These are phyloP conservation scores for Kodamaea kakaduensis DNA, from an alignment of 805 yeast species.

Conservation along the genomic window DNA sequence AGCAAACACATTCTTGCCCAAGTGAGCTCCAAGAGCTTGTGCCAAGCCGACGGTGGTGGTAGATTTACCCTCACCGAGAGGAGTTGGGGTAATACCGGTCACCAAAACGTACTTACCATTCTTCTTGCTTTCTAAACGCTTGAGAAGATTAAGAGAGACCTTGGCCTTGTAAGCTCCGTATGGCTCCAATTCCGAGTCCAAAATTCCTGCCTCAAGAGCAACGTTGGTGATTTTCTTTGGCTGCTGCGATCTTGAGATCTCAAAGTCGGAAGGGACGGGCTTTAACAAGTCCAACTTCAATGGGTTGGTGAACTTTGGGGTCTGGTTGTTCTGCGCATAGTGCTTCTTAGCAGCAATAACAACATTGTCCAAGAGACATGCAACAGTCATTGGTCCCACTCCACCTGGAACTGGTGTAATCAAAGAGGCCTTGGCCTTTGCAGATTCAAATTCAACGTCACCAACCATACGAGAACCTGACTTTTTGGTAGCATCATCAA, in stretches of 20 bases:
- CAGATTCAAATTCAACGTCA: constrained; percentile 64
- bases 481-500: constrained; percentile 61
- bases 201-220: constrained; percentile 65
- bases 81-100: constrained; percentile 84
- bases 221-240: constrained; percentile 68
- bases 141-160: constrained; percentile 59
- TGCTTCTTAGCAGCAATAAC: constrained; percentile 60
- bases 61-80: constrained; percentile 82
- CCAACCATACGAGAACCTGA: constrained; percentile 73
- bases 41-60: constrained; percentile 82
- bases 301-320: constrained; percentile 49
- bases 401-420: constrained; percentile 93
- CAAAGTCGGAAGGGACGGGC: constrained; percentile 81
- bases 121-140: constrained; percentile 54
- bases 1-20: constrained; percentile 66
- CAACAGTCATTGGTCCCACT: constrained; percentile 91
- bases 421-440: constrained; percentile 51
- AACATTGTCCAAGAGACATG: constrained; percentile 72
- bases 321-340: constrained; percentile 35
- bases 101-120: constrained; percentile 74
- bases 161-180: constrained; percentile 77
- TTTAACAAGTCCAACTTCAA: constrained; percentile 50
- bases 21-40: constrained; percentile 76
- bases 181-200: constrained; percentile 65
- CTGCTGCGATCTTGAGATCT: constrained; percentile 68